These are phyloP conservation scores for Dorcoceras hygrometricum DNA, from an alignment of 257 asterid species.

Conservation along the genomic window DNA sequence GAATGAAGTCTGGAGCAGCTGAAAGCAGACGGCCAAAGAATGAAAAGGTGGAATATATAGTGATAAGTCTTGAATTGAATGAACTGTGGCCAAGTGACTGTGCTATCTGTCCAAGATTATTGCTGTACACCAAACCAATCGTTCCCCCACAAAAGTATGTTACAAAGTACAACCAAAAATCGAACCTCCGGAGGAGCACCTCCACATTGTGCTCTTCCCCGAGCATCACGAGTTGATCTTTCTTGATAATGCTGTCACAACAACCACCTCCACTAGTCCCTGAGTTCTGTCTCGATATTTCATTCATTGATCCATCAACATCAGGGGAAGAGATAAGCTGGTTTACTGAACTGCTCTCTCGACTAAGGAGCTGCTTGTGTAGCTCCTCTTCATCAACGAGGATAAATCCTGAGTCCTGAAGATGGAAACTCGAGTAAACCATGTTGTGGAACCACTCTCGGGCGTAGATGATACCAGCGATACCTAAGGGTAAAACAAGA, in stretches of 20 bases:
- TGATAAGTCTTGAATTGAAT: conserved; percentile 55
- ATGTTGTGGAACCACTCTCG: conserved; percentile 53
- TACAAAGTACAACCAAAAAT: conserved; percentile 74
- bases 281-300: conserved; percentile 19
- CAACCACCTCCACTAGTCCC: conserved; percentile 32
- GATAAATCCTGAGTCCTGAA: conserved; percentile 53
- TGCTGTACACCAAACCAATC: conserved; percentile 83
- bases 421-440: conserved; percentile 39
- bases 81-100: conserved; percentile 71
- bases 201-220: conserved; percentile 70
- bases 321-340: conserved; percentile 21
- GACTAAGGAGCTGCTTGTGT: conserved; percentile 54
- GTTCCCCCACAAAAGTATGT: conserved; percentile 90
- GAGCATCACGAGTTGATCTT: conserved; percentile 55
- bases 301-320: conserved; percentile 19
- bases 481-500: conserved; percentile 59
- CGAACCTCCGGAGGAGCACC: conserved; percentile 55
- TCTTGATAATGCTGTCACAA: conserved; percentile 39
- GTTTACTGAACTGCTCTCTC: conserved; percentile 30
- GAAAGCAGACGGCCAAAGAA: conserved; percentile 95
- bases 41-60: conserved; percentile 75
- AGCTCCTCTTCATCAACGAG: conserved; percentile 60
- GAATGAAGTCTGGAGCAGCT: conserved; percentile 72
- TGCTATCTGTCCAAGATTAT: conserved; percentile 87
- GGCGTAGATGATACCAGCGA: conserved; percentile 72